These are phyloP conservation scores for Arachis stenosperma DNA, from an alignment of 306 rosid genomes.

Conservation along the genomic window DNA sequence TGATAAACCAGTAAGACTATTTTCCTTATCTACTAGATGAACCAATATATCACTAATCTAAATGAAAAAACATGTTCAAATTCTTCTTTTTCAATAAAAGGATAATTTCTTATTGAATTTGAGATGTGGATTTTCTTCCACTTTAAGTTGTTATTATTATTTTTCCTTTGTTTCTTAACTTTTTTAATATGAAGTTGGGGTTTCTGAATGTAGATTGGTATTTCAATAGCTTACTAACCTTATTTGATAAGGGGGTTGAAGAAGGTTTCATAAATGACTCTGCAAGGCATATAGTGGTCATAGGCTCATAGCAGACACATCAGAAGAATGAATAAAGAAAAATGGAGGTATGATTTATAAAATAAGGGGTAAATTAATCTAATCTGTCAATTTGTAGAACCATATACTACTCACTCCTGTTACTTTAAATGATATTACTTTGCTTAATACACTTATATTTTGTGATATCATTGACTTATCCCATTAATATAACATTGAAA, in stretches of 20 bases:
- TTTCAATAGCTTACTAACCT: conserved; percentile 60
- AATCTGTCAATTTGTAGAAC: no score
- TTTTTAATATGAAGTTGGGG: conserved; percentile 58
- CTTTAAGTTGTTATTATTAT: background rate
- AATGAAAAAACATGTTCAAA: no score
- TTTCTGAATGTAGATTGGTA: conserved; percentile 71
- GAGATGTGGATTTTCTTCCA: background rate
- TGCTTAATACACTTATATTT: no score
- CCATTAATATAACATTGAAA: no score
- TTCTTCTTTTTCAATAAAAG: no score
- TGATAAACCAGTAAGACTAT: conserved; percentile 48
- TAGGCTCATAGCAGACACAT: conserved; percentile 61
- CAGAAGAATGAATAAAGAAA: conserved; percentile 55
- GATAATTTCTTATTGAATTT: no score
- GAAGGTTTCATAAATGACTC: conserved; percentile 68
- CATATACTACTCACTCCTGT: no score
- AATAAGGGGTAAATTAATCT: conserved; percentile 24
- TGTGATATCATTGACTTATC: no score
- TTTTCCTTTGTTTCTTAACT: background rate
- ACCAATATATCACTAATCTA: background rate
- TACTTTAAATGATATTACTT: no score
- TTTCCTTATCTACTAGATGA: conserved; percentile 1
- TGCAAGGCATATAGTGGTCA: conserved; percentile 64
- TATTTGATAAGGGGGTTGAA: conserved; percentile 74
- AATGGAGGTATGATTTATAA: conserved; percentile 57